These are phyloP conservation scores for Thozetella sp. DNA, from an alignment of 495 filamentous ascomycete species.

Conservation along the genomic window DNA sequence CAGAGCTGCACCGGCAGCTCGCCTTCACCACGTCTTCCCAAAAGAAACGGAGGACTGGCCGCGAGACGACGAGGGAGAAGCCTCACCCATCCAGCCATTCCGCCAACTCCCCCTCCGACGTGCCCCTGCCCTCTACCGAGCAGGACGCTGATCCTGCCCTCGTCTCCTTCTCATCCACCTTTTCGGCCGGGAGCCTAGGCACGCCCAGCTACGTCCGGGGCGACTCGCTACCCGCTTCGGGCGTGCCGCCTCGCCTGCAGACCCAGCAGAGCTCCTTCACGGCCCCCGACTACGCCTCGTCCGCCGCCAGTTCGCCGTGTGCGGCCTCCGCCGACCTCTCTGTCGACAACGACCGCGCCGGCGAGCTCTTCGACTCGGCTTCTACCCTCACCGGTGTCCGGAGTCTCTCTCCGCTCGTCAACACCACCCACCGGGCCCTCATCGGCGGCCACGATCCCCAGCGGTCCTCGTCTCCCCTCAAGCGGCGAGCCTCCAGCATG, in stretches of 20 bases:
- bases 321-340: slow-evolving; percentile 74
- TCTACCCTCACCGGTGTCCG: slow-evolving; percentile 14
- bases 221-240: slow-evolving; percentile 52
- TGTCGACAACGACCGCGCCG: slow-evolving; percentile 61
- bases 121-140: slow-evolving; percentile 50
- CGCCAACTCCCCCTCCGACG: slow-evolving; percentile 34
- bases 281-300: slow-evolving; percentile 53
- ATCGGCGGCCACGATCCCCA: slow-evolving; percentile 56
- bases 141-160: slow-evolving; percentile 34
- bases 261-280: slow-evolving; percentile 41
- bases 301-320: slow-evolving; percentile 66
- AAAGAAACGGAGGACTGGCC: slow-evolving; percentile 87
- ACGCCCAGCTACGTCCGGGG: slow-evolving; percentile 63
- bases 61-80: slow-evolving; percentile 42
- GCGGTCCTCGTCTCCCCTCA: slow-evolving; percentile 55
- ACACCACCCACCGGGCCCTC: slow-evolving; percentile 42
- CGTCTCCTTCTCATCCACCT: slow-evolving; percentile 35
- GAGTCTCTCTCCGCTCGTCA: slow-evolving; percentile 43
- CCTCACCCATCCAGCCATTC: slow-evolving; percentile 18
- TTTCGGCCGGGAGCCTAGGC: slow-evolving; percentile 34
- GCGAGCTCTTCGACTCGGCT: slow-evolving; percentile 41
- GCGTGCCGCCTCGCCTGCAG: slow-evolving; percentile 51
- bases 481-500: slow-evolving; percentile 56
- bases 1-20: slow-evolving; percentile 68
- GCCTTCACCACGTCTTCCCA: slow-evolving; percentile 83